Base-by-base conservation (phyloP, 495 filamentous ascomycete genomes). In the Podospora pseudocomata region DNA sequence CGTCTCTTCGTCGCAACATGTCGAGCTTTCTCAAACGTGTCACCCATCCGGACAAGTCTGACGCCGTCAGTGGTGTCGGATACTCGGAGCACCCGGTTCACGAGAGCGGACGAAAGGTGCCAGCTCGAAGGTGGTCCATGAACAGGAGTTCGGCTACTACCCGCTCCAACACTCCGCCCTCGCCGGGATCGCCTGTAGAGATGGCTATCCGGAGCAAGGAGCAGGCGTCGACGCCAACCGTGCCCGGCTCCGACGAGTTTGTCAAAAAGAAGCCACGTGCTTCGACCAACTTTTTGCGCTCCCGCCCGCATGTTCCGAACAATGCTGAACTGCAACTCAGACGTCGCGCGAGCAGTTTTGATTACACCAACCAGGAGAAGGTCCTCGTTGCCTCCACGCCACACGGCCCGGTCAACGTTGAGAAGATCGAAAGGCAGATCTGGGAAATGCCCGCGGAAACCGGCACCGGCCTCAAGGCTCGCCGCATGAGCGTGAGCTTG, bases 381-480 rank as follows among this genome's bases (percentile, higher is more conserved):
- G 27, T 64, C 11, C 61, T 49, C 19, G 57, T 64, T 6, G 11
- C 28, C 19, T 28, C 28, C 11, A 44, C 28, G 3, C 9, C 61
- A 1, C 65, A 26, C 2, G 67, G 71, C n/a, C 20, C 70, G 53
- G 70, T 70, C 16, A 59, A 70, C 32, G 60, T 70, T 13, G 63
- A 75, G 28, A 74, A 66, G 39, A 71, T 75, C 68, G 72, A 78
- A 63, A 71, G 82, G 26, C 72, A 77, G 19, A 75, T 80, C 7
- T 85, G 83, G 83, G 83, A 81, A 15, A 81, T 87, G 65, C 82
- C 84, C 15, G 86, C 87, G 9, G 86, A 83, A 57, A 80, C 81
- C 54, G 88, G 87, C 28, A 88, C 84, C 57, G 88, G 88, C n/a
- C 79, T 89, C 67, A 90, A 91, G 72, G 86, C 87, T 16, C 82